Evolutionary conservation across 345 rosid species (phyloP).

Genomic region (Citrus glauca): DNA sequence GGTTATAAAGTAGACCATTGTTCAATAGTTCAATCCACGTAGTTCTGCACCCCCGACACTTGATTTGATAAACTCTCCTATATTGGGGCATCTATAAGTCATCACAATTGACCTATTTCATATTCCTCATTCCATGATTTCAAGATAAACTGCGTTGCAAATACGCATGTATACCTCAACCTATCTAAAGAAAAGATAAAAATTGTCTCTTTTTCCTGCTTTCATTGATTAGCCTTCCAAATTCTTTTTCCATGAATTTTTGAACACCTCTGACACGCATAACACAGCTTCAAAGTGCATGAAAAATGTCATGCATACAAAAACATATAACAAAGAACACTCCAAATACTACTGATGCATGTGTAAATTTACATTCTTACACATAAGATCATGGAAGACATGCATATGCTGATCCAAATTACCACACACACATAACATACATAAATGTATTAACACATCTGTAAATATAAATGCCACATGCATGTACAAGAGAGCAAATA

Average conservation of each 20-base stretch:
- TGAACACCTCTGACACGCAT: background rate
- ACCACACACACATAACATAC: background rate
- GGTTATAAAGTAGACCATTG: background rate
- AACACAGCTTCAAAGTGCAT: background rate
- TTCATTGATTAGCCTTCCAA: background rate
- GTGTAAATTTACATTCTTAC: background rate
- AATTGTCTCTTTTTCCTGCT: background rate
- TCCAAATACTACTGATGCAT: no score
- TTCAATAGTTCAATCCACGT: no score
- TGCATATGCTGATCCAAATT: background rate
- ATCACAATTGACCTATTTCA: background rate
- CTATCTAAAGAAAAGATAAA: background rate
- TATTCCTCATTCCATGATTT: background rate
- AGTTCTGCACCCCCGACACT: background rate
- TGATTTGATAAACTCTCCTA: background rate
- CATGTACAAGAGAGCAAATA: no score
- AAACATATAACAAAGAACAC: no score
- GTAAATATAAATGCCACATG: background rate
- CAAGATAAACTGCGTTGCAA: background rate
- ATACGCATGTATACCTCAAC: background rate
- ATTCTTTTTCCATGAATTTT: no score
- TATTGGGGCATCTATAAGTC: background rate
- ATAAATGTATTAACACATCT: background rate
- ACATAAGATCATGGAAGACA: background rate
- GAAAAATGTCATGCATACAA: background rate